Evolutionary conservation across 2,329 filamentous ascomycete genomes (phyloP).

Genomic region (Aspergillus intermedius): DNA sequence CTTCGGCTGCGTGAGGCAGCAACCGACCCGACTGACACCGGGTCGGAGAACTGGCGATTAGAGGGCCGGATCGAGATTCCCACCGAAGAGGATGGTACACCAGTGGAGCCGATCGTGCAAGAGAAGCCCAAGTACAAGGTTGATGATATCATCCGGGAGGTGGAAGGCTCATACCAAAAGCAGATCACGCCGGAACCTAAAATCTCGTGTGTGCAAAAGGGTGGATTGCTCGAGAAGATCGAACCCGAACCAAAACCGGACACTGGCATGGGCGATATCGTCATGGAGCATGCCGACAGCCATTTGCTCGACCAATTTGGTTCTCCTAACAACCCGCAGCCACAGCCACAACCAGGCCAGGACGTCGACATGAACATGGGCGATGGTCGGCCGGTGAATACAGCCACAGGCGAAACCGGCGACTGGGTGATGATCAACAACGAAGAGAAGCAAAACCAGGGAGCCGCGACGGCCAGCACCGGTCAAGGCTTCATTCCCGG

Average conservation of each 20-base stretch:
- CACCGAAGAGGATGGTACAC: constrained; percentile 30
- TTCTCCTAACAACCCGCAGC: constrained; percentile 46
- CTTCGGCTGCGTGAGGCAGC: constrained; percentile 63
- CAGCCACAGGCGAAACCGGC: constrained; percentile 45
- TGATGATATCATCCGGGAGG: constrained; percentile 66
- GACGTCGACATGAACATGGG: constrained; percentile 51
- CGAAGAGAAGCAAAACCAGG: constrained; percentile 41
- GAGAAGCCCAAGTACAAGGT: constrained; percentile 44
- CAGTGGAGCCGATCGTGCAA: constrained; percentile 28
- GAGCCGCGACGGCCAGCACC: constrained; percentile 19
- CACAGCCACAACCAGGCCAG: constrained; percentile 4
- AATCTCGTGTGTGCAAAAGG: constrained; percentile 68
- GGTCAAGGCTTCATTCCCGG: constrained; percentile 19
- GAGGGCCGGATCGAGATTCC: constrained; percentile 45
- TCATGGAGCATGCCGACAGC: constrained; percentile 27
- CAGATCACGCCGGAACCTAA: constrained; percentile 59
- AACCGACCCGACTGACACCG: constrained; percentile 49
- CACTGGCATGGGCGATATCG: constrained; percentile 23
- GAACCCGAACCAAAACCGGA: constrained; percentile 33
- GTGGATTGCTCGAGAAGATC: constrained; percentile 59
- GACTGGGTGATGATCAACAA: constrained; percentile 74
- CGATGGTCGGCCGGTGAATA: constrained; percentile 21
- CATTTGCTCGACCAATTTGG: constrained; percentile 31
- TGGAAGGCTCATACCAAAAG: constrained; percentile 65
- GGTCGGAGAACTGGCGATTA: constrained; percentile 57